Base-by-base conservation (phyloP, 1,284 basidiomycete species). In the Tremellales sp. region DNA sequence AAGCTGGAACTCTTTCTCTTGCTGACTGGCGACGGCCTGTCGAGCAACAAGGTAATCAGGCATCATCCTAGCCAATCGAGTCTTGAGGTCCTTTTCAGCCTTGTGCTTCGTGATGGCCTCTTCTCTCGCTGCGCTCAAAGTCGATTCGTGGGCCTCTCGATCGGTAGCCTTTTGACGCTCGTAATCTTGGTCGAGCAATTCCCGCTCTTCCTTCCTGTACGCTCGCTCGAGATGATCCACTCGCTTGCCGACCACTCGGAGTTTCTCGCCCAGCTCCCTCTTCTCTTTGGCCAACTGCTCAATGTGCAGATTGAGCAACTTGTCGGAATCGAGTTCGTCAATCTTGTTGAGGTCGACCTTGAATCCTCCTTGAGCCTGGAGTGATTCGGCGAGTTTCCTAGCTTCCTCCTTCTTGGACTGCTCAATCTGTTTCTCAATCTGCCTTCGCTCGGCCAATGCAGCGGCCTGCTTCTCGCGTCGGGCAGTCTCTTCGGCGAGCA, bases 261-360 rank as follows among this genome's bases (percentile, higher is more conserved):
- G 80, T 23, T 86, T 83, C 65, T 93, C 88, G 56, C 81, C 82
- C 58, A 90, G 79, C 61, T 93, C 88, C 63, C 84, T 86, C 81
- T 96, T 96, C 77, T 97, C 94, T 77, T 96, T 97, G 77, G 97
- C 93, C 49, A 96, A 80, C 68, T 96, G 90, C 61, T 89, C 84
- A 45, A 97, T 91, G 73, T 97, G 91, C 62, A 97, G 82, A 46
- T 83, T 83, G 70, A 97, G 88, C 54, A 98, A 82, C 57, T 85
- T 84, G 65, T 89, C 85, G 8, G 91, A 92, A 73, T 91, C 90
- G 58, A 92, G 79, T 46, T 83, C 82, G 62, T 89, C 86, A 73
- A 92, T 80, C 68, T 87, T 85, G 61, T 85, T 82, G 59, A 90
- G 82, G 64, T 87, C 85, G 54, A 89, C 81, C 76, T 93, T 92